These are phyloP conservation scores for Trichoderma gracile DNA, from an alignment of 2,329 filamentous ascomycete species.

Conservation along the genomic window DNA sequence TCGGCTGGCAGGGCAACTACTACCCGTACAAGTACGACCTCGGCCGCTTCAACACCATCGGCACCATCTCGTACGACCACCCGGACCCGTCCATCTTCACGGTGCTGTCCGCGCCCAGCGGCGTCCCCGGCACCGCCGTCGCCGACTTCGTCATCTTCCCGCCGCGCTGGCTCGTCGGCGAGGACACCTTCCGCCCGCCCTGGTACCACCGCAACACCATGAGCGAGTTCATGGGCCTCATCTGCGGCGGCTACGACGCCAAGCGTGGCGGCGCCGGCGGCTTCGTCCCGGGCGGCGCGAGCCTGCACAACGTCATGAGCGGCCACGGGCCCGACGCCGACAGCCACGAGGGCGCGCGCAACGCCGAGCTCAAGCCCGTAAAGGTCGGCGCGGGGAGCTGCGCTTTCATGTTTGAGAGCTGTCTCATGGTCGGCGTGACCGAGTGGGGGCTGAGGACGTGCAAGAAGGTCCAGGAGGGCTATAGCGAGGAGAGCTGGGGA, in stretches of 20 bases:
- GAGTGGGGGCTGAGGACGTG: conserved; percentile 67
- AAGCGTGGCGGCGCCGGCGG: conserved; percentile 54
- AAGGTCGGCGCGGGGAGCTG: conserved; percentile 63
- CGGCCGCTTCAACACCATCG: conserved; percentile 73
- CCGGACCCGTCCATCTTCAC: conserved; percentile 79
- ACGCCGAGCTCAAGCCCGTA: conserved; percentile 53
- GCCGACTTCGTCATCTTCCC: conserved; percentile 76
- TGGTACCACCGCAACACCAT: conserved; percentile 73
- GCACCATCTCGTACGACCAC: conserved; percentile 72
- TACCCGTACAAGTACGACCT: conserved; percentile 83
- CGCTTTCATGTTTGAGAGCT: conserved; percentile 71
- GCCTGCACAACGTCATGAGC: conserved; percentile 70
- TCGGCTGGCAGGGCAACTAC: conserved; percentile 80
- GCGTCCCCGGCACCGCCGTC: conserved; percentile 62
- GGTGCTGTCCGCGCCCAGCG: conserved; percentile 64
- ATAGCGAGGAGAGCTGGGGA: conserved; percentile 81
- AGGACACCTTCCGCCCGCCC: conserved; percentile 70
- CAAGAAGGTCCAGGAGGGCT: conserved; percentile 56
- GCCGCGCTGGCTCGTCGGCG: conserved; percentile 68
- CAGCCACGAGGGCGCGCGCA: conserved; percentile 57
- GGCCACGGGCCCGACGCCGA: conserved; percentile 63
- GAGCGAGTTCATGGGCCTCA: conserved; percentile 65
- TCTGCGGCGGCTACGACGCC: conserved; percentile 61
- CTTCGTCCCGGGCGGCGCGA: conserved; percentile 60
- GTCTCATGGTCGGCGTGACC: conserved; percentile 69